Base-by-base conservation (phyloP, 2,329 filamentous ascomycete genomes). In the Pseudocercospora cruenta region DNA sequence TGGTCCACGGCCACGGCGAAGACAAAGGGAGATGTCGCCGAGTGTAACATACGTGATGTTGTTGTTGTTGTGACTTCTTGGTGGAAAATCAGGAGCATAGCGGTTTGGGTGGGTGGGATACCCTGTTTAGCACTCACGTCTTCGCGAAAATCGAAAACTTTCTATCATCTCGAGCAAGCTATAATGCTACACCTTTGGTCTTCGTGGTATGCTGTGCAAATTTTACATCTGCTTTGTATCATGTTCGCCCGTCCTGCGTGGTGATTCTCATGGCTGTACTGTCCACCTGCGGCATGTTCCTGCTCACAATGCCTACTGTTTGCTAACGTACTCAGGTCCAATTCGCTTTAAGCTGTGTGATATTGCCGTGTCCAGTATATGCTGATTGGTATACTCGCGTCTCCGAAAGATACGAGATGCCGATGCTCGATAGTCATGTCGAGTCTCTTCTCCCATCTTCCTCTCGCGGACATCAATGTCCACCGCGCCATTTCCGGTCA, bases 71-170 rank as follows among this genome's bases (percentile, higher is more conserved):
- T 22, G 19, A 26, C 19, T 54, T 31, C 16, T 55, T 26, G 51
- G 51, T 26, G 51, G 26, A 55, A 28, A 16, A 26, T 26, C 51
- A 33, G 51, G 51, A 55, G 51, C 51, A 55, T 55, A 55, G 51
- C 51, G 51, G 51, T 55, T 31, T n/a, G n/a, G n/a, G n/a, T n/a
- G 39, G 51, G 51, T 55, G 22, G 51, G 51, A 55, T 31, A 55
- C 22, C 51, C 26, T 55, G 51, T 55, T 55, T 16, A 55, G 51
- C 51, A 55, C 21, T 24, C 8, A 36, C 5, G 39, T 16, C 36
- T 16, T 39, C 19, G 47, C 19, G 47, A 51, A 26, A 4, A 14
- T n/a, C n/a, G 16, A 55, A 26, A 43, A 19, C 39, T 19, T 54
- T n/a, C 21, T 14, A 53, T 53, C 47, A 3, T 53, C 12, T 53